Evolutionary conservation across 192 early-diverging fungal genomes (phyloP).

Genomic region (Mortierella alpina): DNA sequence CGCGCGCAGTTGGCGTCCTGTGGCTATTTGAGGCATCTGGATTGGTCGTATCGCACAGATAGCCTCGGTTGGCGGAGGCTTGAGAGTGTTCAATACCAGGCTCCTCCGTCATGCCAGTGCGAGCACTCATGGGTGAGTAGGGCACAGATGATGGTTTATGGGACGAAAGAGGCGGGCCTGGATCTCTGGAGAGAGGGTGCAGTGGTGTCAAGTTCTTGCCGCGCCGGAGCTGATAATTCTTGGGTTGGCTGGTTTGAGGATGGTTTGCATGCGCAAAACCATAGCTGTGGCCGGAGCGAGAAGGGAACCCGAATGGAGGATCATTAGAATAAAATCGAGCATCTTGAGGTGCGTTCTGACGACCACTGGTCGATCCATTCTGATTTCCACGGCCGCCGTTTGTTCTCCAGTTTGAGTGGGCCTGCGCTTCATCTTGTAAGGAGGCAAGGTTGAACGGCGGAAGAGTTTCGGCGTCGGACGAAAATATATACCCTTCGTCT

Average conservation of each 20-base stretch:
- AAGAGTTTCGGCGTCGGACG: not conserved
- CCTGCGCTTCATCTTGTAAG: slow-evolving; percentile 19
- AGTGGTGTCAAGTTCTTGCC: not conserved
- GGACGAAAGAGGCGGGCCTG: slow-evolving; percentile 5
- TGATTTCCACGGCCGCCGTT: not conserved
- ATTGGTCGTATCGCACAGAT: not conserved
- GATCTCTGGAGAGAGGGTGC: slow-evolving; percentile 23
- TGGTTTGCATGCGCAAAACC: not conserved
- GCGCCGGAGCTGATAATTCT: not conserved
- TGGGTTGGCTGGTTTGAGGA: not conserved
- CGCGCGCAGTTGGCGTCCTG: slow-evolving; percentile 1
- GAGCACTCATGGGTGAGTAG: slow-evolving; percentile 20
- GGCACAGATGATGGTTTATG: slow-evolving; percentile 29
- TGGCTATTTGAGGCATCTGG: not conserved
- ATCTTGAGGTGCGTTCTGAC: slow-evolving; percentile 37
- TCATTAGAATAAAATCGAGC: slow-evolving; percentile 33
- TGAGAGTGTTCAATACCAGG: slow-evolving; percentile 38
- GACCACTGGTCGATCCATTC: slow-evolving; percentile 4
- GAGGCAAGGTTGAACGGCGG: slow-evolving; percentile 19
- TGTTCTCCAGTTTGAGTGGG: not conserved
- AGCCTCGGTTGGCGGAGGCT: slow-evolving; percentile 10
- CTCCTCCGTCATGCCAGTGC: slow-evolving; percentile 17
- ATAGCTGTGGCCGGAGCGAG: slow-evolving; percentile 6
- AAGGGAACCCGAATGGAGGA: slow-evolving; percentile 23
- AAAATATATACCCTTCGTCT: not conserved